Evolutionary conservation across 306 rosid species (phyloP), one percentile per base, ranked within the genome.

Genomic region (Hylodesmum podocarpum): DNA sequence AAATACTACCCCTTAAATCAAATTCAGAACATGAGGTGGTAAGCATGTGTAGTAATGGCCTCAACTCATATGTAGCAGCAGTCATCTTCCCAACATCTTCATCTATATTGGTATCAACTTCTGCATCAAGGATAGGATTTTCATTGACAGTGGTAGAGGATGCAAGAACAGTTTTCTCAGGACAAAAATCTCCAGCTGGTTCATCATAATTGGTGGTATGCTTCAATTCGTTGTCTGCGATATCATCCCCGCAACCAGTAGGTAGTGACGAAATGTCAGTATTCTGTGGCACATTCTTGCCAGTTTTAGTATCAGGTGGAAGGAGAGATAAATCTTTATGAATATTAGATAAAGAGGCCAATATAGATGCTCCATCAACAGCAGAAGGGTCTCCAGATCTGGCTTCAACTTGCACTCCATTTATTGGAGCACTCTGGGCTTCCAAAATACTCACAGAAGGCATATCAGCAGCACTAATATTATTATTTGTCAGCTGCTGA

Each of bases 321-420:
- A 89, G 75, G 15, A 86, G 73, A n/a, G 91, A 80, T 61, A 90
- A 79, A 64, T 87, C 97, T 71, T 87, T 87, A 33, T 81, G 88
- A 72, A 86, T 71, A 86, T 84, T 87, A 46, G 96, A 90, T 78
- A 94, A 83, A 8, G 98, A 86, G 16, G 96, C 92, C 79, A 94
- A 85, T 76, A 87, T 87, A 31, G 96, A 90, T 34, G 97, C 90
- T 53, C 93, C 97, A 55, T 89, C 85, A 58, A 92, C 93, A 68
- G 91, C 86, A 27, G 97, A 88, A 58, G 94, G 83, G 81, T 94
- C 98, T 83, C 98, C 91, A 61, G 96, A 73, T 85, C 97, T 86
- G 29, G 85, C 85, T 83, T 89, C 98, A 66, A 88, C 66, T 72
- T 88, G 97, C 8, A 92, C 82, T 40, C 93, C 97, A 83, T 87